Evolutionary conservation across 129 eudicot species (phyloP), one percentile per base, ranked within the genome.

Genomic region (Kitagawia praeruptora): DNA sequence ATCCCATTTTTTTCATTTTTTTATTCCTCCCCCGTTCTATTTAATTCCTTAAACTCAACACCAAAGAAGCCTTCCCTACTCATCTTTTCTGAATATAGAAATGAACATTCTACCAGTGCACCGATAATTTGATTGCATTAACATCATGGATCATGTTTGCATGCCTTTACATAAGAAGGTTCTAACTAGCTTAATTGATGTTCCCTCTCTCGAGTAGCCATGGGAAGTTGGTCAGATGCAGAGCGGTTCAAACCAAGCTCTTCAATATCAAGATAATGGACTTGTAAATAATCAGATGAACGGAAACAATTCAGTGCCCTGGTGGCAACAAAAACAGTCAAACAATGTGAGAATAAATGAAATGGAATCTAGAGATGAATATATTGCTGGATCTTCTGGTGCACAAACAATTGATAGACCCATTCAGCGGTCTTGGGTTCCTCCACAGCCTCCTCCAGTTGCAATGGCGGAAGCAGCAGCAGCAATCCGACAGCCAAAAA

Each of bases 171-270:
- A n/a, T n/a, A 2, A 61, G 48, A 47, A 23, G 21, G 63, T 31
- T 13, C 44, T 44, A 48, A 58, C 58, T 16, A 25, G 69, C 54
- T 74, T 31, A 31, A 12, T 27, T 48, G 53, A 76, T 71, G 73
- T 61, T 46, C 73, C 38, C 75, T 79, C 15, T 75, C 78, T 64
- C 76, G 47, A 80, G 46, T 77, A 95, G 97, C 97, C 98, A 58
- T 95, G 97, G 98, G 96, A 92, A 85, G 83, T 80, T 40, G 75
- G 74, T 67, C 96, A 87, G 82, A 66, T 84, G 34, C 92, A 83
- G 74, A 80, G 81, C 77, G 84, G 81, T 87, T 86, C 86, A 2
- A 75, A 81, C 84, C 84, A 82, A 76, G 25, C 80, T 79, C 80
- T 70, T 64, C 92, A 86, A 76, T 76, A 82, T 77, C 91, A 82